These are phyloP conservation scores for Xanthoconium stramineum DNA, from an alignment of 768 basidiomycete species.

Conservation along the genomic window DNA sequence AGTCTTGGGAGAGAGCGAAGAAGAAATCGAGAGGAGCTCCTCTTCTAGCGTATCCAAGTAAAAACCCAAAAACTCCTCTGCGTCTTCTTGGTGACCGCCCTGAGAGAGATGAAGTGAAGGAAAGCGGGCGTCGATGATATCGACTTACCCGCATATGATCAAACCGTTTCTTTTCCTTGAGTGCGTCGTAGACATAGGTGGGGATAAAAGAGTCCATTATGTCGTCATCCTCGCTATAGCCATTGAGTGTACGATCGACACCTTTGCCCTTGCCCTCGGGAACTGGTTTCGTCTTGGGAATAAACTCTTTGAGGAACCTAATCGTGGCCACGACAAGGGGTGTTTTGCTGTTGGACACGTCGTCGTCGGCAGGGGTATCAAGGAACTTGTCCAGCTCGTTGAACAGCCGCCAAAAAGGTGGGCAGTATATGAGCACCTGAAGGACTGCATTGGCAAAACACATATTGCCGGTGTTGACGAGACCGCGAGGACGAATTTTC, in stretches of 20 bases:
- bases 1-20: conserved; percentile 45
- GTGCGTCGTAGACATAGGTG: conserved; percentile 82
- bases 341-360: conserved; percentile 33
- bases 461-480: conserved; percentile 95
- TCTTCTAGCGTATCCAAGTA: conserved; percentile 94
- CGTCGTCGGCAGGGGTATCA: conserved; percentile 23
- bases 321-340: conserved; percentile 68
- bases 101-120: conserved; percentile 27
- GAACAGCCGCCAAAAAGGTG: conserved; percentile 82
- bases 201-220: conserved; percentile 76
- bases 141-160: conserved; percentile 82
- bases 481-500: conserved; percentile 65
- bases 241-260: conserved; percentile 31
- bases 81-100: conserved; percentile 95
- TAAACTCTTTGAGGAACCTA: conserved; percentile 78
- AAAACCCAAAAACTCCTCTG: conserved; percentile 98
- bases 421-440: conserved; percentile 85
- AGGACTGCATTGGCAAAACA: conserved; percentile 96
- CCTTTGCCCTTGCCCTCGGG: conserved; percentile 39
- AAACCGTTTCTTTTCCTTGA: conserved; percentile 92
- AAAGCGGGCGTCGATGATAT: conserved; percentile 1
- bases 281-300: conserved; percentile 19
- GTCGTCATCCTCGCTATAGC: conserved; percentile 40
- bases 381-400: conserved; percentile 61
- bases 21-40: conserved; percentile 70